Evolutionary conservation across 306 rosid genomes (phyloP), one percentile per base, ranked within the genome.

Genomic region (Sesbania bispinosa): DNA sequence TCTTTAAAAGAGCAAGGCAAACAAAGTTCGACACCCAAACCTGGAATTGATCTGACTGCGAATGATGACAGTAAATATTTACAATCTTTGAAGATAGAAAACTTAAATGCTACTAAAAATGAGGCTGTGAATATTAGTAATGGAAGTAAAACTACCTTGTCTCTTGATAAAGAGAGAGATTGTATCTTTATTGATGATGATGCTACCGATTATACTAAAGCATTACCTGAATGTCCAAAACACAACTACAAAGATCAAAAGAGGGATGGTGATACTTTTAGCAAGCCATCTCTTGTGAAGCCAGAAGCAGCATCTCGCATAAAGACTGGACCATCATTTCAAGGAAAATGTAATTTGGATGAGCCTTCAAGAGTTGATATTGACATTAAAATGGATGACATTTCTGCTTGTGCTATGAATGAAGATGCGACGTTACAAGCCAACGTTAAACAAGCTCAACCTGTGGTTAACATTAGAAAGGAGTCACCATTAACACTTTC

Each of bases 381-480:
- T 38, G 70, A n/a, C n/a, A n/a, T n/a, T n/a, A n/a, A 82, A 61
- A 43, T 67, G 20, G 19, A 54, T 62, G 76, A 58, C 41, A 54
- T 62, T 65, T 35, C 81, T 79, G 77, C 82, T 63, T 67, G 60
- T 41, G 53, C 75, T 47, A 36, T 80, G 84, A 82, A 85, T 72
- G 83, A 87, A 10, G 87, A 84, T 39, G 82, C 83, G 77, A 78
- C 69, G 14, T 30, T 86, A 36, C 64, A 65, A 15, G 82, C 80
- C 64, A 80, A 79, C 45, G 73, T 15, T 30, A 54, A 79, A 36
- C 84, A 84, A 80, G 81, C 51, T 69, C 74, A 78, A 72, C 86
- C 88, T 47, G 50, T 45, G 41, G 76, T 87, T 67, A 94, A 91
- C 84, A 94, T 89, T 68, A 82, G 82, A 76, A 89, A 81, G 82